phyloP scores from a whole-genome alignment of 2,329 filamentous ascomycete genomes.

The Biscogniauxia sp. region DNA sequence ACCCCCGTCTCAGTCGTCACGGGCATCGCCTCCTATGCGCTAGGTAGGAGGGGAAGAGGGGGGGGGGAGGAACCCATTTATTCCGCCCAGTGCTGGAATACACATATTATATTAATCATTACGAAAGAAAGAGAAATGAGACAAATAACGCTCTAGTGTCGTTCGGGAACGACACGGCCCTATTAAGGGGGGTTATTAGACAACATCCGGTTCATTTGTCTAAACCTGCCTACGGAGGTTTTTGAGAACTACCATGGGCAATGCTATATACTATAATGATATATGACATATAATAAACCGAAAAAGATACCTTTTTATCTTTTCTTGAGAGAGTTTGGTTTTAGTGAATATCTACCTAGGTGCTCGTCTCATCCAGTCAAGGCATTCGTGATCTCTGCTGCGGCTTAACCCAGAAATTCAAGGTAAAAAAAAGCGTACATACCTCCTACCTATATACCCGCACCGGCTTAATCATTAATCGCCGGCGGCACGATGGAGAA shows the following conservation, averaged over 20 bases:
- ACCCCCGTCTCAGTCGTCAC: background rate
- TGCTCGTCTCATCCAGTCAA: background rate
- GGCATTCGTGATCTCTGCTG: background rate
- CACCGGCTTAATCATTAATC: no score
- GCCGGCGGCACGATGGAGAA: background rate
- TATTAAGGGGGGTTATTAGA: background rate
- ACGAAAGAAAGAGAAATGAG: background rate
- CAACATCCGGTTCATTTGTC: background rate
- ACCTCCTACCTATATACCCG: no score
- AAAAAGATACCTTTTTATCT: no score
- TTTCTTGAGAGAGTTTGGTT: no score
- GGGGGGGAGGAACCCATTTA: no score
- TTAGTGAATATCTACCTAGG: background rate
- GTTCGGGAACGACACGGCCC: background rate
- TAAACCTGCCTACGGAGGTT: background rate
- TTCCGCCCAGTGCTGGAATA: no score
- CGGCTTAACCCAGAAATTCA: background rate
- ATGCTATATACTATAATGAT: no score
- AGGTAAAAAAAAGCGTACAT: background rate
- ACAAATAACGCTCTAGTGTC: background rate
- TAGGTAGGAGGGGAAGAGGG: background rate
- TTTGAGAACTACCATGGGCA: background rate
- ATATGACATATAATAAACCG: no score
- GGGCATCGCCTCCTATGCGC: background rate
- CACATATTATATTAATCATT: background rate